Evolutionary conservation across 331 rosid genomes (phyloP), one percentile per base, ranked within the genome.

Genomic region (Stylosanthes scabra): DNA sequence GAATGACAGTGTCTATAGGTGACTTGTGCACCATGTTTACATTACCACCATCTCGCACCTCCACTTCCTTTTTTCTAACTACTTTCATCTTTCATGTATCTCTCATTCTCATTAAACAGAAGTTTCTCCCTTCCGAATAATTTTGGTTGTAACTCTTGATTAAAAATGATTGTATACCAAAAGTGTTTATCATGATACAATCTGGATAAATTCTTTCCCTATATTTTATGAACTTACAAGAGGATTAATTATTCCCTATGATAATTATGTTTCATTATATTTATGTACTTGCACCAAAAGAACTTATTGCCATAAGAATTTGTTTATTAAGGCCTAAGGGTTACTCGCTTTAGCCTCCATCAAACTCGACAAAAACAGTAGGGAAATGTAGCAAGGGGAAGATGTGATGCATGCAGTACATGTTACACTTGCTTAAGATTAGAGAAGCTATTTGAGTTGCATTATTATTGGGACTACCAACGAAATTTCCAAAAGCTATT

Each of bases 131-230:
- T 63, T 63, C 9, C 6, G 44, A 59, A 59, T 57, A 57, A 59
- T 15, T 59, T 59, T 59, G 29, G 64, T 15, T 54, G 47, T 59
- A 41, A 61, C 12, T 9, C 25, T 15, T 14, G 29, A 15, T 76
- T 25, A 34, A 44, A 14, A 55, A 66, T 31, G 45, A 27, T 28
- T 50, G 51, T 5, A 15, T 54, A 54, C 11, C 29, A 54, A 42
- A 28, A 8, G 60, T 5, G 57, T 8, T 70, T 41, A 58, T 60
- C 13, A 61, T 28, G 13, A 39, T 25, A 77, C 14, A 29, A 50
- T 13, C 39, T n/a, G 41, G 39, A 61, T 75, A 9, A 46, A 46
- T 58, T 66, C 46, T 55, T 13, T 65, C 42, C 50, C 70, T 46
- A 25, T 66, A 41, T 55, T n/a, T n/a, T 54, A 54, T 5, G 59